Base-by-base conservation (phyloP, 345 rosid species). In the Cardamine chenopodiifolia region DNA sequence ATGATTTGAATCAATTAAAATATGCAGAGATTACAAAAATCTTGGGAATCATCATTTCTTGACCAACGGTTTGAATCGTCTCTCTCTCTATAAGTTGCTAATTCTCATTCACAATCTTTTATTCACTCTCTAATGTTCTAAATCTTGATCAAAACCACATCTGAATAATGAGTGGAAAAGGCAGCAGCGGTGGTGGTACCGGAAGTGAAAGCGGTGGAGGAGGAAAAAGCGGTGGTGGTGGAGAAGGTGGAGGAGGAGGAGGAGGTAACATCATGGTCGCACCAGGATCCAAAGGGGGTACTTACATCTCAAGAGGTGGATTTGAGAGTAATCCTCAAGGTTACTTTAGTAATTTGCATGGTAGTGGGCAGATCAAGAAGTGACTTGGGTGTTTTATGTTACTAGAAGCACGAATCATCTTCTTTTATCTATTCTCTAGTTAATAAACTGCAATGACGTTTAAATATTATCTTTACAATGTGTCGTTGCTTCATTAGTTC, bases 311-410 rank as follows among this genome's bases (percentile, higher is more conserved):
- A 23, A 73, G 59, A 47, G 66, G 12, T 42, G 66, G 57, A 3
- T 73, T 73, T 23, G 66, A 73, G 50, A 64, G 32, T 56, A 65
- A 74, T 22, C 67, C 78, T 34, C 50, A 48, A 66, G 72, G 17
- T 1, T 74, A 58, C 67, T 74, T 74, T 9, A 48, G 23, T 8
- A 66, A 56, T 2, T 19, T 74, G 57, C 78, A 34, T 66, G 49
- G 71, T 14, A 47, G 66, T 34, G 78, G 66, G 32, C 72, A 56
- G 17, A 47, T 14, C 62, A 74, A 67, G 67, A 74, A 66, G 61
- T 74, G 54, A 66, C 15, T 34, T 32, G 20, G 28, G 18, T 47
- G 17, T 25, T 19, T 35, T 35, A 19, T 29, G 48, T n/a, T 35
- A 39, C 37, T 54, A 26, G 50, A 71, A 60, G 28, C 28, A 22